Conservation (phyloP, 495 filamentous ascomycete species). For the Rusavskia elegans region DNA sequence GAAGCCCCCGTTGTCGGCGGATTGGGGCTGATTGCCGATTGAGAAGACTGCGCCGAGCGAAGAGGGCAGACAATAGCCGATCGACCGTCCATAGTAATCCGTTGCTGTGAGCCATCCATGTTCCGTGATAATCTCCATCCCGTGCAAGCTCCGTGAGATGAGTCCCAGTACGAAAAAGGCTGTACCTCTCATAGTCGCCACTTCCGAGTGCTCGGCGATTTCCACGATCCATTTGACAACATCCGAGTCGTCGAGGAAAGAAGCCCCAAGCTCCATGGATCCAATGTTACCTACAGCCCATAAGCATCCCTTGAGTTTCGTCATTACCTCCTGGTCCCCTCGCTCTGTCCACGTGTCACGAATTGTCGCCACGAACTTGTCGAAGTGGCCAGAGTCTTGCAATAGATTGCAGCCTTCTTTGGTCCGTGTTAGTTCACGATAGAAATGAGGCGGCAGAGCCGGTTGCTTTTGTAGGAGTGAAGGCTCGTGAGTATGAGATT, state of each 20-base stretch:
- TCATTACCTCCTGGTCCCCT: constrained; percentile 72
- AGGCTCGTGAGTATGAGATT: constrained; percentile 31
- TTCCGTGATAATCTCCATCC: constrained; percentile 72
- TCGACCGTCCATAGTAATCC: constrained; percentile 62
- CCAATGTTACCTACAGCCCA: constrained; percentile 98
- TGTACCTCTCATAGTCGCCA: constrained; percentile 84
- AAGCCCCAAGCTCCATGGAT: constrained; percentile 91
- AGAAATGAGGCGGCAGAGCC: constrained; percentile 86
- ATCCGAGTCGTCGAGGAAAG: constrained; percentile 75
- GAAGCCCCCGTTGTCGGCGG: constrained; percentile 19
- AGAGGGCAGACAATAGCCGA: constrained; percentile 74
- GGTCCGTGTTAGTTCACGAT: constrained; percentile 84
- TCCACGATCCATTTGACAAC: constrained; percentile 70
- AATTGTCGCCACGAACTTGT: constrained; percentile 79
- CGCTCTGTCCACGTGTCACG: constrained; percentile 66
- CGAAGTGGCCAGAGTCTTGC: constrained; percentile 86
- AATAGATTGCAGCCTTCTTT: constrained; percentile 82
- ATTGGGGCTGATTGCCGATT: constrained; percentile 17
- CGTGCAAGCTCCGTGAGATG: constrained; percentile 82
- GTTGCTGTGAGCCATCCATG: constrained; percentile 86
- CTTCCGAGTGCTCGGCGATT: constrained; percentile 74
- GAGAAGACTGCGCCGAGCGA: constrained; percentile 66
- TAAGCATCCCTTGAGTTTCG: constrained; percentile 91
- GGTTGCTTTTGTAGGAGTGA: constrained; percentile 45
- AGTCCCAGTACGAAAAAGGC: constrained; percentile 92